phyloP scores from a whole-genome alignment of 352 stramenopile genomes.

The Pythium folliculosum region DNA sequence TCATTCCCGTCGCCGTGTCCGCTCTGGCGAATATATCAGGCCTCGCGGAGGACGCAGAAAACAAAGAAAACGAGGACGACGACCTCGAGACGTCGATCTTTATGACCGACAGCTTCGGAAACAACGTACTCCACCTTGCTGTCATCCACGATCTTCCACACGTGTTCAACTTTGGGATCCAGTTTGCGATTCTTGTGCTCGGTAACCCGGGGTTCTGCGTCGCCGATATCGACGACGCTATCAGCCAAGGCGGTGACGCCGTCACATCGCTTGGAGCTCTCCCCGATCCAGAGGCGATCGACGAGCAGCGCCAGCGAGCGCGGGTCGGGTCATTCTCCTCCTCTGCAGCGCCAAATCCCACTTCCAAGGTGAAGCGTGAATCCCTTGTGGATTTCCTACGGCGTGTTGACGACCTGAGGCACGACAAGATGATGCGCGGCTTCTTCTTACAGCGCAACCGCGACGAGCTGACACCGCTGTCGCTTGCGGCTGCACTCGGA shows the following conservation, averaged over 20 bases:
- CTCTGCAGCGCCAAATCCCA: neutral
- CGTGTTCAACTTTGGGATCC: slow-evolving; percentile 61
- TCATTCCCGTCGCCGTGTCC: neutral
- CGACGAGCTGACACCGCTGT: slow-evolving; percentile 57
- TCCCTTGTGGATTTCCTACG: slow-evolving; percentile 41
- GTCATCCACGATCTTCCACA: slow-evolving; percentile 58
- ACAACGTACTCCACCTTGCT: slow-evolving; percentile 62
- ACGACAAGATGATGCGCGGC: slow-evolving; percentile 34
- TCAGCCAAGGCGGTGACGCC: neutral
- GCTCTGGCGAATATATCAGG: neutral
- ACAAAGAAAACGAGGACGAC: slow-evolving; percentile 7
- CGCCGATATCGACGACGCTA: neutral
- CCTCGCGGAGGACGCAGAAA: neutral
- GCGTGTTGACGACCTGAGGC: slow-evolving; percentile 29
- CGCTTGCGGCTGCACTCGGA: slow-evolving; percentile 53
- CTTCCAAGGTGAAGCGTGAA: slow-evolving; percentile 1
- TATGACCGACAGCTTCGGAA: slow-evolving; percentile 54
- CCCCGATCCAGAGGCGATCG: neutral
- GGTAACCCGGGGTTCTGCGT: slow-evolving; percentile 6
- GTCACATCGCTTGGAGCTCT: neutral
- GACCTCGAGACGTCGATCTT: slow-evolving; percentile 42
- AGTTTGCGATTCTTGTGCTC: slow-evolving; percentile 46
- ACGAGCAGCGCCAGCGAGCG: slow-evolving; percentile 13
- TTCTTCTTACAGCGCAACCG: slow-evolving; percentile 55
- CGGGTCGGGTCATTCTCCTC: slow-evolving; percentile 16